Conservation (phyloP, 805 yeast genomes). For the Metschnikowia peoriensis region DNA sequence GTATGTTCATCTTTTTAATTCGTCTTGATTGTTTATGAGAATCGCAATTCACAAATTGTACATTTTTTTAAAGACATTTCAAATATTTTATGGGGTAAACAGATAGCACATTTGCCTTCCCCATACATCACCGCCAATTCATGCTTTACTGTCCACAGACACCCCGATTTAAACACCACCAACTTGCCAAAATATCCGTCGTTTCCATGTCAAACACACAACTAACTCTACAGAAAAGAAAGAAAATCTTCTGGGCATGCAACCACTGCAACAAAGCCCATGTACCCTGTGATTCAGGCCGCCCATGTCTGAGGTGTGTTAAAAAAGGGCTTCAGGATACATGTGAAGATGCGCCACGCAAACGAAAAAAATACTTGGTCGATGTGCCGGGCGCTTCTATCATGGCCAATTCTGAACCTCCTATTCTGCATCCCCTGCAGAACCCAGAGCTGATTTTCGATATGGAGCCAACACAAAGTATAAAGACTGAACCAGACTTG, state of each 20-base stretch:
- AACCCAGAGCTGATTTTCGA: background rate
- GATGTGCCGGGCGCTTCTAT: slow-evolving; percentile 46
- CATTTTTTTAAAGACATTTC: background rate
- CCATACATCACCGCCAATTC: background rate
- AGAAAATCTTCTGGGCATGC: slow-evolving; percentile 85
- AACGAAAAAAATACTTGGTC: slow-evolving; percentile 74
- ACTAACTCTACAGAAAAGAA: slow-evolving; percentile 26
- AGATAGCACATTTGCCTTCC: background rate
- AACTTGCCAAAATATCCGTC: background rate
- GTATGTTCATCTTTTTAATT: slow-evolving; percentile 1
- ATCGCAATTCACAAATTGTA: background rate
- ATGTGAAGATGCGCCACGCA: slow-evolving; percentile 89
- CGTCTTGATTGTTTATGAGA: background rate
- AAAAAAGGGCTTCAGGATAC: slow-evolving; percentile 62
- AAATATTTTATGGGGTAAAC: background rate
- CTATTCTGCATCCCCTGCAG: background rate
- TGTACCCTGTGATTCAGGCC: slow-evolving; percentile 81
- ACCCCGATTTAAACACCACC: background rate
- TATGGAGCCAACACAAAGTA: slow-evolving; percentile 2
- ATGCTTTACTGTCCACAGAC: background rate
- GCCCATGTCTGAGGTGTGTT: slow-evolving; percentile 82
- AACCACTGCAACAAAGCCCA: slow-evolving; percentile 88
- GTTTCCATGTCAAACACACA: background rate
- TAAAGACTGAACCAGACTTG: slow-evolving; percentile 5
- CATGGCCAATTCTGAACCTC: background rate